A percentile compares a stretch with the other conserved stretches of the same genome.
These are phyloP conservation scores for Xylaria grammica DNA, from an alignment of 495 filamentous ascomycete species.

Conservation along the genomic window DNA sequence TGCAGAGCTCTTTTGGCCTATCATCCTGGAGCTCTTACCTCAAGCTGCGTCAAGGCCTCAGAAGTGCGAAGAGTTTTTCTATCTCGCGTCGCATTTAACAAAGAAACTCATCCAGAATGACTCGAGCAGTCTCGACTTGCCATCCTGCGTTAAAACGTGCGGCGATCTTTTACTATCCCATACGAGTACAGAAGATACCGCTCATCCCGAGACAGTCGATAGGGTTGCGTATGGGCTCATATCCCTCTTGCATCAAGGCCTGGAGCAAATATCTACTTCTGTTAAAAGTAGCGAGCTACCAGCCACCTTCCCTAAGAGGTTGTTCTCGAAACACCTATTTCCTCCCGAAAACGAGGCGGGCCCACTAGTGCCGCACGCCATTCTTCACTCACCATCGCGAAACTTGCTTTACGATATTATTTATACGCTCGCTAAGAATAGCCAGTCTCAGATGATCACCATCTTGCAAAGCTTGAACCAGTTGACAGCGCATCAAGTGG, in stretches of 20 bases:
- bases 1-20: conserved; percentile 53
- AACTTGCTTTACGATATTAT: conserved; percentile 69
- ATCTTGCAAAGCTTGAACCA: conserved; percentile 60
- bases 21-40: conserved; percentile 48
- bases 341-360: conserved; percentile 55
- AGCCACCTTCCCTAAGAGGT: conserved; percentile 53
- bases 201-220: conserved; percentile 56
- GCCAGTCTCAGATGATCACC: conserved; percentile 50
- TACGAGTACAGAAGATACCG: conserved; percentile 49
- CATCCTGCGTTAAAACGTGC: conserved; percentile 58
- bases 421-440: conserved; percentile 61
- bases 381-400: conserved; percentile 62
- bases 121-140: conserved; percentile 56
- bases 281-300: conserved; percentile 23
- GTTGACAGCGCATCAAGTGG: conserved; percentile 54
- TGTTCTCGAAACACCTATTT: conserved; percentile 75
- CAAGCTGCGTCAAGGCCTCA: conserved; percentile 40
- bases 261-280: conserved; percentile 24
- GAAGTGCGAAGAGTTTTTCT: conserved; percentile 52
- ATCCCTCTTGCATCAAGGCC: conserved; percentile 42
- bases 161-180: conserved; percentile 60
- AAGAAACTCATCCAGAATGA: conserved; percentile 58
- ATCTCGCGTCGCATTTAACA: conserved; percentile 55
- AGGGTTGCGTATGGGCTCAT: conserved; percentile 53
- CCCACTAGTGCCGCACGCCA: conserved; percentile 35